Percentiles rank a stretch among this genome's conserved stretches.
phyloP scores from a whole-genome alignment of 1,284 basidiomycete genomes.

The Trametes pubescens region DNA sequence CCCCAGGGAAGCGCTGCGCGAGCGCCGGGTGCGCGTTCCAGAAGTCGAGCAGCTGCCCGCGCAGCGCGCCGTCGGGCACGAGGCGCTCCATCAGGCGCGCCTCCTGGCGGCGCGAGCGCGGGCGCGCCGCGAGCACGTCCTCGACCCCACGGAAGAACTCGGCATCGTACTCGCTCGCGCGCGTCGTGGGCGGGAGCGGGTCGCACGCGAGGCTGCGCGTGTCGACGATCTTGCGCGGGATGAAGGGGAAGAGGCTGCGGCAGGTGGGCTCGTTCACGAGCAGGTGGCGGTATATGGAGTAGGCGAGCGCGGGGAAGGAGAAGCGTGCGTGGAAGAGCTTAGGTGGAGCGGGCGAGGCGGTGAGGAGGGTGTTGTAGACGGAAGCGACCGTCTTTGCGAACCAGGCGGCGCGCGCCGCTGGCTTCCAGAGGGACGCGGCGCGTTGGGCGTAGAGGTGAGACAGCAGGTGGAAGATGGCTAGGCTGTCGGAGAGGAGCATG shows the following conservation, averaged over 20 bases:
- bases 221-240: conserved; percentile 63
- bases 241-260: conserved; percentile 70
- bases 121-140: conserved; percentile 52
- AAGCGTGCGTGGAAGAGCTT: conserved; percentile 56
- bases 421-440: conserved; percentile 84
- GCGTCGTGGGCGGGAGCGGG: conserved; percentile 76
- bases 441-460: conserved; percentile 88
- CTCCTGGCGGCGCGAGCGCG: conserved; percentile 49
- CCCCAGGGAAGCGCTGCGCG: conserved; percentile 66
- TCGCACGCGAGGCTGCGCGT: conserved; percentile 77
- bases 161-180: conserved; percentile 68
- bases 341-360: conserved; percentile 45
- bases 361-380: conserved; percentile 43
- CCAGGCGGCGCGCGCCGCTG: conserved; percentile 71
- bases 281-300: conserved; percentile 77
- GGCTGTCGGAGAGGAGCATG: conserved; percentile 32
- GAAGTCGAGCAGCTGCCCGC: conserved; percentile 57
- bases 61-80: conserved; percentile 63
- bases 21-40: conserved; percentile 61
- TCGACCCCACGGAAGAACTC: conserved; percentile 75
- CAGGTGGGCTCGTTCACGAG: conserved; percentile 73
- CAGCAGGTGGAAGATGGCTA: conserved; percentile 68
- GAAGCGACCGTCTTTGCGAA: conserved; percentile 61
- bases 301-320: conserved; percentile 49
- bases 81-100: conserved; percentile 60